phyloP scores from a whole-genome alignment of 768 basidiomycete genomes.

The Suillus occidentalis region DNA sequence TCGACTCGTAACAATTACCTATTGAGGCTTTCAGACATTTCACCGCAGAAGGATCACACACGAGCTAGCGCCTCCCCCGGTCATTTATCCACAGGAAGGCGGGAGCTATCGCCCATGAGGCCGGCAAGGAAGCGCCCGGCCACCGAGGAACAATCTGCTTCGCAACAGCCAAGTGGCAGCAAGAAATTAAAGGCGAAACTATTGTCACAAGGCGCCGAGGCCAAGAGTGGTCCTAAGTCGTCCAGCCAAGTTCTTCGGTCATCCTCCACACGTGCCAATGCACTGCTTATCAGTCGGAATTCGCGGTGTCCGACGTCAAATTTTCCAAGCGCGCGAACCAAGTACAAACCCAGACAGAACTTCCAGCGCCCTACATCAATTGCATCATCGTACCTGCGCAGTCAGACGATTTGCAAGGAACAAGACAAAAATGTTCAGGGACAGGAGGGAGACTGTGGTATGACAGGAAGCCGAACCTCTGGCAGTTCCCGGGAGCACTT shows the following conservation, averaged over 20 bases:
- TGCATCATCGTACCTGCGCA: slow-evolving; percentile 16
- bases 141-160: slow-evolving; percentile 24
- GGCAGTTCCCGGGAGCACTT: slow-evolving; percentile 9
- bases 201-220: slow-evolving; percentile 9
- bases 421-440: slow-evolving; percentile 14
- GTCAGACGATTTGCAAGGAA: slow-evolving; percentile 12
- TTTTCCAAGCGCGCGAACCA: slow-evolving; percentile 29
- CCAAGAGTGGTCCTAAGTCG: slow-evolving; percentile 20
- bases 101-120: slow-evolving; percentile 39
- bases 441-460: slow-evolving; percentile 7
- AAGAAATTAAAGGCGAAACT: slow-evolving; percentile 33
- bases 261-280: slow-evolving; percentile 10
- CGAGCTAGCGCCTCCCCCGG: slow-evolving; percentile 12
- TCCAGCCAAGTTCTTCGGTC: slow-evolving; percentile 3
- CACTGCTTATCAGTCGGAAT: slow-evolving; percentile 5
- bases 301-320: slow-evolving; percentile 10
- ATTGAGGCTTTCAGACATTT: slow-evolving; percentile 53
- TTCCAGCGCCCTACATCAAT: slow-evolving; percentile 13
- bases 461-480: slow-evolving; percentile 6
- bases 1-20: slow-evolving; percentile 14
- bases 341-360: slow-evolving; percentile 26
- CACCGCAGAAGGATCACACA: slow-evolving; percentile 35
- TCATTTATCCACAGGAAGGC: slow-evolving; percentile 21
- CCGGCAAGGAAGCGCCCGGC: slow-evolving; percentile 49
- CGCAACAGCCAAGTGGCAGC: slow-evolving; percentile 20